Percentiles rank a stretch among this genome's conserved stretches.
phyloP scores from a whole-genome alignment of 164 flowering plant species.

The Aristolochia fimbriata region DNA sequence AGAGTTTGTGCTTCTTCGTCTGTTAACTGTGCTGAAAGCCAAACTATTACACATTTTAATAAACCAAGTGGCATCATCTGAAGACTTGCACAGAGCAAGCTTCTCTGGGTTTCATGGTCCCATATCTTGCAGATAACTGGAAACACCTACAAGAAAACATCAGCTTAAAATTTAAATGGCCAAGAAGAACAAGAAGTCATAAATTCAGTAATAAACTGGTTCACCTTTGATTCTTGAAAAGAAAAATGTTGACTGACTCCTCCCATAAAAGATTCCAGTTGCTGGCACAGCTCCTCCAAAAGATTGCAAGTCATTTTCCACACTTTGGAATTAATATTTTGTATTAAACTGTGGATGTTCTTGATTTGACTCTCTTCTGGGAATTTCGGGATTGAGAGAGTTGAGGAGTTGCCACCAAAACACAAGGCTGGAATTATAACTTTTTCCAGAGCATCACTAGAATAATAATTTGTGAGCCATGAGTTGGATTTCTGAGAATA shows the following conservation, averaged over 20 bases:
- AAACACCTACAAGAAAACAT: slow-evolving; percentile 37
- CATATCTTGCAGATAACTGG: slow-evolving; percentile 42
- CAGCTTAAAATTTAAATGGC: neutral
- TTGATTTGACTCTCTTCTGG: slow-evolving; percentile 32
- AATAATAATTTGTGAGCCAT: neutral
- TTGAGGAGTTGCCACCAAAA: slow-evolving; percentile 10
- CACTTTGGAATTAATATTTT: slow-evolving; percentile 21
- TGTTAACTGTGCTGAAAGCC: slow-evolving; percentile 58
- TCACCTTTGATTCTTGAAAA: slow-evolving; percentile 70
- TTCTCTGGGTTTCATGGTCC: slow-evolving; percentile 37
- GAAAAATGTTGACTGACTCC: slow-evolving; percentile 30
- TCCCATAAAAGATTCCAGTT: slow-evolving; percentile 35
- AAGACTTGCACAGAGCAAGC: slow-evolving; percentile 43
- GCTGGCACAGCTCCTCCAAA: slow-evolving; percentile 37
- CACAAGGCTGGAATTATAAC: slow-evolving; percentile 37
- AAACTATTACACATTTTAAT: slow-evolving; percentile 47
- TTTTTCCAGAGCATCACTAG: slow-evolving; percentile 55
- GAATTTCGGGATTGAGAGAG: slow-evolving; percentile 17
- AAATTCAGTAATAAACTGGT: neutral
- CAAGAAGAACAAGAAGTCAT: neutral
- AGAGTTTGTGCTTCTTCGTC: slow-evolving; percentile 42
- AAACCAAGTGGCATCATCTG: slow-evolving; percentile 71
- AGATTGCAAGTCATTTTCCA: slow-evolving; percentile 18
- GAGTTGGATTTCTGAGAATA: no score
- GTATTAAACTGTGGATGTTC: slow-evolving; percentile 29